These are phyloP conservation scores for Rutidosis leptorrhynchoides DNA, from an alignment of 129 eudicot species.

Conservation along the genomic window DNA sequence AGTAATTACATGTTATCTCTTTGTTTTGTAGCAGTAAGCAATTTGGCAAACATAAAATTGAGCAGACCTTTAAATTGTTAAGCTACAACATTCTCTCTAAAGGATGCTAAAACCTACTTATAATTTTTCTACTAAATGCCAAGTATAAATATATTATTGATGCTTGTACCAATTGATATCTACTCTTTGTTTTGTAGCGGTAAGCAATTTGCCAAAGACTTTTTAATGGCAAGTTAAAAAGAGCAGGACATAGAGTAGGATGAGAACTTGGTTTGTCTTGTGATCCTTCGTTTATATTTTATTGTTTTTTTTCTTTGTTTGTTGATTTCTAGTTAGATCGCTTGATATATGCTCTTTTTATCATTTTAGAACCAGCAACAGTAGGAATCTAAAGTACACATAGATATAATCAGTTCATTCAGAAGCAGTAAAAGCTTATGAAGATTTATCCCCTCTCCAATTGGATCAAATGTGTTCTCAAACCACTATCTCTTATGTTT, in stretches of 20 bases:
- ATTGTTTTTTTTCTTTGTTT: too few species aligned
- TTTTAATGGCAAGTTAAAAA: too few species aligned
- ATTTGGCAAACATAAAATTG: not conserved
- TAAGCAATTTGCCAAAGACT: too few species aligned
- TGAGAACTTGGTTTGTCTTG: too few species aligned
- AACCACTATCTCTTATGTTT: not conserved
- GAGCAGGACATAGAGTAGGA: too few species aligned
- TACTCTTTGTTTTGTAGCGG: too few species aligned
- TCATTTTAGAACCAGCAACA: not conserved
- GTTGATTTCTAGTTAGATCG: too few species aligned
- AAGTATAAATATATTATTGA: not conserved
- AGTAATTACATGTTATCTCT: not conserved
- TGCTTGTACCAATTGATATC: conserved; percentile 12
- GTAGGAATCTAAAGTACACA: not conserved
- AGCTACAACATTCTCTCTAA: not conserved
- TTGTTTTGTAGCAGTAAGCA: conserved; percentile 8
- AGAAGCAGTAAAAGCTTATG: too few species aligned
- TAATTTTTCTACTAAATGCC: not conserved
- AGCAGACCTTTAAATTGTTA: not conserved
- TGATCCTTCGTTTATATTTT: too few species aligned
- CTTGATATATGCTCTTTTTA: not conserved
- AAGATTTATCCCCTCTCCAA: not conserved
- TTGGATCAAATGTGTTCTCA: not conserved
- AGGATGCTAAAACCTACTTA: not conserved
- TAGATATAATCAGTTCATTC: not conserved